Percentiles rank a stretch among this genome's conserved stretches.
These are phyloP conservation scores for Magnolia changhungtana DNA, from an alignment of 164 flowering plant genomes.

Conservation along the genomic window DNA sequence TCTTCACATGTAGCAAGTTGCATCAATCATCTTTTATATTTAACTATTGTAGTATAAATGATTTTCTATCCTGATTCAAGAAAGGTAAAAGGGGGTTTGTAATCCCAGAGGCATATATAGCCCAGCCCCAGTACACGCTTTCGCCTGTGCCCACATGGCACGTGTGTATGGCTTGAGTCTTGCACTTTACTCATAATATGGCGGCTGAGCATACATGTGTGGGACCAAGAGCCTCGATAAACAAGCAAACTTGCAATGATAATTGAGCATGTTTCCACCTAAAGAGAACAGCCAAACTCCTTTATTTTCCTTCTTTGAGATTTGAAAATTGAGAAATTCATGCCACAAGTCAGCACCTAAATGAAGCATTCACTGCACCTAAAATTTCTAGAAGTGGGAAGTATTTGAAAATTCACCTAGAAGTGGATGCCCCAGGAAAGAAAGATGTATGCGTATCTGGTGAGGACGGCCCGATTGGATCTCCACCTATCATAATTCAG, in stretches of 20 bases:
- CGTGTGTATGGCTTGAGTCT: too few species aligned
- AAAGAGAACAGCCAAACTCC: neutral
- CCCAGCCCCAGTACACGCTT: too few species aligned
- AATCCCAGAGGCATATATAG: too few species aligned
- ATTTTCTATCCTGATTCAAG: neutral
- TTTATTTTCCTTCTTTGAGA: neutral
- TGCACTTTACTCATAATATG: too few species aligned
- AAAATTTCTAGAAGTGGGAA: neutral
- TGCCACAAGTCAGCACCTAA: neutral
- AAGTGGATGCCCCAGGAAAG: conserved; percentile 88
- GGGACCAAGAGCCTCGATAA: neutral
- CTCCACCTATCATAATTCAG: conserved; percentile 57
- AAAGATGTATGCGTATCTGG: conserved; percentile 94
- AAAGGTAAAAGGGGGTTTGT: neutral
- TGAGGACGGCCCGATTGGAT: conserved; percentile 96
- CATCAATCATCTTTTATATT: neutral
- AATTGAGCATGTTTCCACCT: neutral
- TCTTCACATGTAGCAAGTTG: neutral
- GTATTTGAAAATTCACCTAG: conserved; percentile 46
- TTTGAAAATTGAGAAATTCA: neutral
- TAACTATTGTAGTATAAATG: neutral
- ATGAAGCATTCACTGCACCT: neutral
- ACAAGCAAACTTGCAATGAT: neutral
- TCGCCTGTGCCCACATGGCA: too few species aligned
- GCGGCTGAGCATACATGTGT: too few species aligned